Base-by-base conservation (phyloP, 768 basidiomycete genomes). In the Pleurotus tuber-regium region DNA sequence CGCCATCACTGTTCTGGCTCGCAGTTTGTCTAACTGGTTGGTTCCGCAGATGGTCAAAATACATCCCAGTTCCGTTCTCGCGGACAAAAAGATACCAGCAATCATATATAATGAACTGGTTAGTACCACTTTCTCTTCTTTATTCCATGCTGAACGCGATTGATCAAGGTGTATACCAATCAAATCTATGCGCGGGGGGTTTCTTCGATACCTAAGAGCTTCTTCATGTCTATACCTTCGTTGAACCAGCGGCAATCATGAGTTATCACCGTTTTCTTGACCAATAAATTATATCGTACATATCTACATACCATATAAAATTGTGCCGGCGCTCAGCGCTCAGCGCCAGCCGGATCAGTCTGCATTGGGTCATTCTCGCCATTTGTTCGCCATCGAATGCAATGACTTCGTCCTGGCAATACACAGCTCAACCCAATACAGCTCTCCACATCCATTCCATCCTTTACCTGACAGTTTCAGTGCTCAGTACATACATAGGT, bases 31-130 rank as follows among this genome's bases (percentile, higher is more conserved):
- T 25, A 8, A 1, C 35, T 36, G 14, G 39, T 54, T 65, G 11
- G 19, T 9, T 40, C 55, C 40, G 18, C 57, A 76, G 91, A 66
- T 79, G 19, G 77, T 98, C 52, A 96, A 95, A 65, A 89, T 99
- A 18, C 93, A 98, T 62, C 97, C 96, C 0, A 80, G 88, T 25
- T 98, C 95, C 25, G 77, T 82, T 2, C 63, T 98, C 59, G 80
- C 79, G 59, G 86, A 88, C 57, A 92, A 89, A 62, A 91, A 89
- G 63, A 81, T 85, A 0, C 84, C 85, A 0, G 92, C 87, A 4
- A 92, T 99, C 55, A 78, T 99, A 30, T 99, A 90, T 63, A 88
- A 96, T 64, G 97, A 99, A 63, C 70, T 99, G 63, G 96, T 97
- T 55, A 61, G 87, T 72, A 2, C 23, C 39, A 35, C 52, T 1